These are phyloP conservation scores for Trypanosoma boissoni DNA, from an alignment of 208 protist species.

Conservation along the genomic window DNA sequence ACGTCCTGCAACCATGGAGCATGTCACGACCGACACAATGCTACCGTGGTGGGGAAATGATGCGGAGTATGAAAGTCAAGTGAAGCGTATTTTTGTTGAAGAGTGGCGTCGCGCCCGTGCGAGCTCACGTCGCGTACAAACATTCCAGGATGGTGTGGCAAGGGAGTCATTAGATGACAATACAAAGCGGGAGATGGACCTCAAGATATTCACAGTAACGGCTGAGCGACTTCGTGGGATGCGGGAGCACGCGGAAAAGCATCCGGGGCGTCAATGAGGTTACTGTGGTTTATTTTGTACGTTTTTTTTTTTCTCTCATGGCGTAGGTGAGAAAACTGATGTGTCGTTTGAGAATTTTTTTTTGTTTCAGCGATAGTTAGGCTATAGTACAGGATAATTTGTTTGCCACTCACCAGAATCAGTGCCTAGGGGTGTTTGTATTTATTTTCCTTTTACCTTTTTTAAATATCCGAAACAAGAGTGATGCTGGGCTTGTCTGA, in stretches of 20 bases:
- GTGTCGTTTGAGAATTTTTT: too few species aligned
- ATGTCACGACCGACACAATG: conserved; percentile 80
- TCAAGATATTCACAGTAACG: conserved; percentile 86
- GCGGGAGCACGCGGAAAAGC: conserved; percentile 66
- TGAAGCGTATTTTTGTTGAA: conserved; percentile 88
- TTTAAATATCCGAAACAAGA: too few species aligned
- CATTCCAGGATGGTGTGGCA: conserved; percentile 72
- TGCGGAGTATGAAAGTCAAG: conserved; percentile 82
- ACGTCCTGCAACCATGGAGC: conserved; percentile 52
- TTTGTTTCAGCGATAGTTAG: too few species aligned
- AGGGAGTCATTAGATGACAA: conserved; percentile 73
- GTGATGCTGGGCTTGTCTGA: too few species aligned
- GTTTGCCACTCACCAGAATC: too few species aligned
- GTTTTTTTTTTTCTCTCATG: background rate
- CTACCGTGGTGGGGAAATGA: conserved; percentile 90
- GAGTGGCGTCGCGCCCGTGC: conserved; percentile 77
- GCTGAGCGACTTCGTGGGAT: conserved; percentile 69
- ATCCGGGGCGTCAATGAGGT: conserved; percentile 38
- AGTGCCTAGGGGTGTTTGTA: too few species aligned
- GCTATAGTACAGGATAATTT: too few species aligned
- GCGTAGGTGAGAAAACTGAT: background rate
- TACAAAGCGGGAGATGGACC: conserved; percentile 70
- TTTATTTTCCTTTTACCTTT: too few species aligned
- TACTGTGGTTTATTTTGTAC: background rate
- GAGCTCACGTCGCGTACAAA: conserved; percentile 57